Percentiles rank a stretch among this genome's conserved stretches.
Conservation (phyloP, 2,329 filamentous ascomycete genomes). For the Ophiocordyceps unilateralis region DNA sequence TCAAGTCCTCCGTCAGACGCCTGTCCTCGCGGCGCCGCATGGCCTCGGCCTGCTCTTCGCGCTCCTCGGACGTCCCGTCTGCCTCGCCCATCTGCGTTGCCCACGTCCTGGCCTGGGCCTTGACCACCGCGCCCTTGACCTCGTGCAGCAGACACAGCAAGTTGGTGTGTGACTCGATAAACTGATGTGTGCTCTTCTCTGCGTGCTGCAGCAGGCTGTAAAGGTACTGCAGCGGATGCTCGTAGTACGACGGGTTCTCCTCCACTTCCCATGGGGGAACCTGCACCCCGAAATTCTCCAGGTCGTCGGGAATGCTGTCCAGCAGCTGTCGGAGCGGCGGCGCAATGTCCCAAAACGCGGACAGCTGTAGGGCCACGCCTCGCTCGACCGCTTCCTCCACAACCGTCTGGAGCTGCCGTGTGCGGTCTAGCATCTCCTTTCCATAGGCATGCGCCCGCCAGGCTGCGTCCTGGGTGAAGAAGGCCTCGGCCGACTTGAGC, state of each 20-base stretch:
- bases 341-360: constrained; percentile 95
- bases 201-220: constrained; percentile 72
- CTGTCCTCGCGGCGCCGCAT: constrained; percentile 51
- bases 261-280: constrained; percentile 66
- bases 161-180: constrained; percentile 89
- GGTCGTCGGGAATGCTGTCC: constrained; percentile 53
- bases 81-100: constrained; percentile 41
- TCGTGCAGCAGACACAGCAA: constrained; percentile 80
- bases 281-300: constrained; percentile 48
- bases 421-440: constrained; percentile 53
- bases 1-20: constrained; percentile 65
- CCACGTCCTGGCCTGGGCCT: constrained; percentile 47
- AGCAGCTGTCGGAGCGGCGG: constrained; percentile 63
- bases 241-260: constrained; percentile 69
- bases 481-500: constrained; percentile 57
- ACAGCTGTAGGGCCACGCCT: constrained; percentile 80
- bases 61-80: constrained; percentile 16
- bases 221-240: constrained; percentile 78
- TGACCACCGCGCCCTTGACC: constrained; percentile 63
- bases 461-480: constrained; percentile 64
- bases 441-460: constrained; percentile 57
- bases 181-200: constrained; percentile 88
- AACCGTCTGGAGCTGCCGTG: constrained; percentile 58
- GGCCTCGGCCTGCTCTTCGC: constrained; percentile 27
- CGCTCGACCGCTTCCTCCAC: constrained; percentile 73